phyloP scores from a whole-genome alignment of 345 rosid genomes.

The Alliaria petiolata region DNA sequence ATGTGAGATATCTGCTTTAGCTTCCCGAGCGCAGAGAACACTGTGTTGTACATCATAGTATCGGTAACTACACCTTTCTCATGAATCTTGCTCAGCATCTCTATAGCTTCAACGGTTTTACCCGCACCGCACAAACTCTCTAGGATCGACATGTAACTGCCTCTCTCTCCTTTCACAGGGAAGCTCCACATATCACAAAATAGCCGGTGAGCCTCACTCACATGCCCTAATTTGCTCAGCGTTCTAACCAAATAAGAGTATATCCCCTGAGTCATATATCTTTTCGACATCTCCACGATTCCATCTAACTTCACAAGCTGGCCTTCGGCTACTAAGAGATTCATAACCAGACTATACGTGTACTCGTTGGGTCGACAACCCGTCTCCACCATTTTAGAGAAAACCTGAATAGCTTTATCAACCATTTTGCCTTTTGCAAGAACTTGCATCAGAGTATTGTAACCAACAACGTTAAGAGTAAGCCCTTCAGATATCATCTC shows the following conservation, averaged over 20 bases:
- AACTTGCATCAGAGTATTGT: conserved; percentile 77
- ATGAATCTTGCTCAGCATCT: conserved; percentile 60
- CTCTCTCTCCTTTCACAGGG: conserved; percentile 75
- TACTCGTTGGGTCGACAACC: conserved; percentile 65
- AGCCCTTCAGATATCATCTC: conserved; percentile 62
- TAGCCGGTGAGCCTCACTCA: conserved; percentile 76
- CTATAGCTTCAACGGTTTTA: conserved; percentile 75
- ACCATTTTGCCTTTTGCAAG: conserved; percentile 61
- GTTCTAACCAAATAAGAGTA: conserved; percentile 76
- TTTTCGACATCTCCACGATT: conserved; percentile 61
- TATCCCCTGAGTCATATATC: conserved; percentile 63
- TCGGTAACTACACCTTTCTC: conserved; percentile 66
- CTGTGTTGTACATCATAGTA: conserved; percentile 71
- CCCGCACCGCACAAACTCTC: conserved; percentile 74
- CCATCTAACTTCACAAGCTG: conserved; percentile 62
- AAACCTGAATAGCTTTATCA: conserved; percentile 65
- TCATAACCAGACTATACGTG: conserved; percentile 59
- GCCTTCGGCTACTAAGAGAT: conserved; percentile 58
- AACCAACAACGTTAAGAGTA: conserved; percentile 54
- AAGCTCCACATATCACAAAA: conserved; percentile 91
- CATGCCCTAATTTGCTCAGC: conserved; percentile 65
- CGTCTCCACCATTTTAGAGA: conserved; percentile 67
- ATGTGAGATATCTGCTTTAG: conserved; percentile 64
- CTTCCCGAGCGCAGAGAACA: conserved; percentile 69
- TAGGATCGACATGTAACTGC: conserved; percentile 61